phyloP scores from a whole-genome alignment of 805 yeast species.

The Pichia ethanolica region DNA sequence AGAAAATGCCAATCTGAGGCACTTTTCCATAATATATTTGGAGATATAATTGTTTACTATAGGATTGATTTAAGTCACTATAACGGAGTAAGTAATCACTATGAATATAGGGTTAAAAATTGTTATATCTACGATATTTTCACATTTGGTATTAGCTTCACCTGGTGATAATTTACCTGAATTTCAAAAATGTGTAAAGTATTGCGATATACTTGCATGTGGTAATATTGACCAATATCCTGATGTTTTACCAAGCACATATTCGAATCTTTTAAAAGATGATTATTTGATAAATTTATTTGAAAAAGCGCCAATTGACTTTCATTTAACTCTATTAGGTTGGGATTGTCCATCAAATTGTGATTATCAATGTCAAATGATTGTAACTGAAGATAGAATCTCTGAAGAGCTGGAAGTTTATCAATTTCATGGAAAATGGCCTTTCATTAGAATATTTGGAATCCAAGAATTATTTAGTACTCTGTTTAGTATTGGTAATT shows the following conservation, averaged over 20 bases:
- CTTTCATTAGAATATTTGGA: conserved; percentile 70
- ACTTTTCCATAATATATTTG: no score
- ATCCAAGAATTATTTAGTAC: conserved; percentile 81
- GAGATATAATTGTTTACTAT: no score
- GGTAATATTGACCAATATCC: conserved; percentile 17
- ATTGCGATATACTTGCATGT: conserved; percentile 37
- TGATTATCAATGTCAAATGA: conserved; percentile 87
- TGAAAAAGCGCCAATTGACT: conserved; percentile 33
- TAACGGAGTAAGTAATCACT: no score
- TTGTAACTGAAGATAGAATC: conserved; percentile 52
- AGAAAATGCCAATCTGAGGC: no score
- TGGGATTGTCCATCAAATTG: conserved; percentile 82
- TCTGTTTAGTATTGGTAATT: conserved; percentile 66
- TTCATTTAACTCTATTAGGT: conserved; percentile 37
- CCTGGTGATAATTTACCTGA: conserved; percentile 56
- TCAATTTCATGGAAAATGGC: conserved; percentile 99
- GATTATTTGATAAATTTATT: conserved; percentile 33
- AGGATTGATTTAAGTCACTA: no score
- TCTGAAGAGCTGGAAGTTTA: conserved; percentile 43
- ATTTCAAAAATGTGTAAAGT: conserved; percentile 46
- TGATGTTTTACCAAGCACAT: conserved; percentile 18
- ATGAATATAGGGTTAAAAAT: no score
- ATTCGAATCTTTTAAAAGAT: conserved; percentile 20
- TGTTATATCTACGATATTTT: neutral
- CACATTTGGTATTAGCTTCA: conserved; percentile 31